A percentile compares a stretch with the other conserved stretches of the same genome.
Conservation (phyloP, 148 eudicot species). For the Suaeda aralocaspica region DNA sequence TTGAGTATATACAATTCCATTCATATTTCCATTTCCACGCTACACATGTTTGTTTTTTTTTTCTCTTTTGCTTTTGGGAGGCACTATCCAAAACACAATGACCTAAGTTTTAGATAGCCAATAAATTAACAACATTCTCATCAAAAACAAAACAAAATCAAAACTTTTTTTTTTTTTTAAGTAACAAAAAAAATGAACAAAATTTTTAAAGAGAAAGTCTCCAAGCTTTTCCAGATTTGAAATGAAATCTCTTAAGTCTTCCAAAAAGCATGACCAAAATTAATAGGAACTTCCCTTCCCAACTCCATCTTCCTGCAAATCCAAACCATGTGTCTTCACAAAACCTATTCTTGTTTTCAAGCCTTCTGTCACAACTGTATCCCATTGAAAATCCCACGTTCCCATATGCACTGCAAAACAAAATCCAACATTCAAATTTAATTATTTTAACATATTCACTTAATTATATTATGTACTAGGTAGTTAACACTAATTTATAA, state of each 20-base stretch:
- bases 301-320: slow-evolving; percentile 49
- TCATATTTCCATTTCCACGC: no score
- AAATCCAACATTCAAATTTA: no score
- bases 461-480: no score
- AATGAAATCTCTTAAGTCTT: slow-evolving; percentile 47
- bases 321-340: slow-evolving; percentile 41
- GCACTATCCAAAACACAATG: no score
- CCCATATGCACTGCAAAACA: slow-evolving; percentile 58
- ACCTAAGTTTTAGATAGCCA: no score
- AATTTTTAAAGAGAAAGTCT: slow-evolving; percentile 29
- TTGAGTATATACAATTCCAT: no score
- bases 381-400: slow-evolving; percentile 56
- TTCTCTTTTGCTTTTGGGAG: no score
- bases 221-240: slow-evolving; percentile 58
- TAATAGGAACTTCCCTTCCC: slow-evolving; percentile 40
- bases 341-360: slow-evolving; percentile 20
- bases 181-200: not conserved
- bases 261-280: slow-evolving; percentile 59
- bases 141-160: no score
- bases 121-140: no score
- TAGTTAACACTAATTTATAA: no score
- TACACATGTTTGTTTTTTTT: no score
- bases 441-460: no score
- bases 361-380: slow-evolving; percentile 39
- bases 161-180: not conserved